Conservation (phyloP, 2,329 filamentous ascomycete genomes). For the Ophiobolus disseminans region DNA sequence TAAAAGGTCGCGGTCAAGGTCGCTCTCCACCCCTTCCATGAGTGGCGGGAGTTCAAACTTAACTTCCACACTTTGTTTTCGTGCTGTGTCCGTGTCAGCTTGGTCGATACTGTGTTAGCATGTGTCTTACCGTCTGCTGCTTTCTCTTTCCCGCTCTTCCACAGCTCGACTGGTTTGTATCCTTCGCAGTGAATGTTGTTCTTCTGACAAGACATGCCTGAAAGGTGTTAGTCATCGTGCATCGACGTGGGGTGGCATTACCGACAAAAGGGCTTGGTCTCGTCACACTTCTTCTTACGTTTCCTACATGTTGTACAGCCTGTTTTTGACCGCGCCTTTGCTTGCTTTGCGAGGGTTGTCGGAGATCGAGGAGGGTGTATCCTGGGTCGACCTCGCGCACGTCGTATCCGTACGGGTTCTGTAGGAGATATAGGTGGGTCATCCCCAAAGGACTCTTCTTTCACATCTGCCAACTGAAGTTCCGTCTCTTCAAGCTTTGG, state of each 20-base stretch:
- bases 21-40: conserved; percentile 81
- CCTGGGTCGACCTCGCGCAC: conserved; percentile 75
- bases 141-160: conserved; percentile 84
- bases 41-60: conserved; percentile 63
- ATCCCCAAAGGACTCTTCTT: conserved; percentile 42
- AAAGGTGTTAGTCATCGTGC: conserved; percentile 30
- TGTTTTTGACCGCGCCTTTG: conserved; percentile 72
- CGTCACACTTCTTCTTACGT: conserved; percentile 67
- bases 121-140: conserved; percentile 64
- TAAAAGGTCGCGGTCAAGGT: conserved; percentile 80
- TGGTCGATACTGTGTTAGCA: background rate
- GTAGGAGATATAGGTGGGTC: conserved; percentile 44
- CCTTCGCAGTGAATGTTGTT: conserved; percentile 92
- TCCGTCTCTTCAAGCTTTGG: conserved; percentile 64
- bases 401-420: conserved; percentile 46
- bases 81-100: conserved; percentile 36
- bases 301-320: conserved; percentile 66
- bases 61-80: conserved; percentile 43
- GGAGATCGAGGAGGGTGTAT: conserved; percentile 75
- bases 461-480: conserved; percentile 50
- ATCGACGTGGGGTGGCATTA: conserved; percentile 1
- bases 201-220: conserved; percentile 88
- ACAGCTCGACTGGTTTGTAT: conserved; percentile 84
- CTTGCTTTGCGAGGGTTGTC: conserved; percentile 69
- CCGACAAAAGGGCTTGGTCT: conserved; percentile 55